Conservation (phyloP, 192 early-diverging fungal species). For the Irineochytrium annulatum region DNA sequence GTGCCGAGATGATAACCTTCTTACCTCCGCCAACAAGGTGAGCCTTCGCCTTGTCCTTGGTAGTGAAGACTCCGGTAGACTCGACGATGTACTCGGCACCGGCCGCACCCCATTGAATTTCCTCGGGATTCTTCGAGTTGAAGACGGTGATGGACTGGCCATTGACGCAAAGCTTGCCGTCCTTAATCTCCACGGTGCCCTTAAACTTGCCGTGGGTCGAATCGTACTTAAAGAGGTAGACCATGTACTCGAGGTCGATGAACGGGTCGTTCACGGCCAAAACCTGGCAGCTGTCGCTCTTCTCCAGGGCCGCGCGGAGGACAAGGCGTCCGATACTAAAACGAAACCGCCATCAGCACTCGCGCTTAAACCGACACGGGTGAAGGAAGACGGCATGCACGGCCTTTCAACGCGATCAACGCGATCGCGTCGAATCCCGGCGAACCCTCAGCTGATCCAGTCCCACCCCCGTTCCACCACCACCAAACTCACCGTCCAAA, state of each 20-base stretch:
- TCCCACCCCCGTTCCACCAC: too few relatives aligned
- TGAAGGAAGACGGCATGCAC: not conserved
- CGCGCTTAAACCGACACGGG: not conserved
- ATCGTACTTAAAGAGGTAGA: conserved; percentile 97
- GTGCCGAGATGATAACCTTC: conserved; percentile 98
- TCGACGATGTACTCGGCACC: conserved; percentile 94
- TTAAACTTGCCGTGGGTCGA: conserved; percentile 96
- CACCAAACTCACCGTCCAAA: conserved; percentile 78
- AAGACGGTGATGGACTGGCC: conserved; percentile 73
- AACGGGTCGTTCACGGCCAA: conserved; percentile 97
- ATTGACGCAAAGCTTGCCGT: conserved; percentile 88
- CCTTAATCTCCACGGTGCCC: conserved; percentile 72
- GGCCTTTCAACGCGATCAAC: not conserved
- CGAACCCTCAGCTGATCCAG: too few relatives aligned
- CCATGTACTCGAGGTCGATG: conserved; percentile 89
- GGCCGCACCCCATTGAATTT: conserved; percentile 82
- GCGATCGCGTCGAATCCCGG: not conserved
- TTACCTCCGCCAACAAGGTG: conserved; percentile 94
- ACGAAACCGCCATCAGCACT: too few relatives aligned
- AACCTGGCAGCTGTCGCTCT: conserved; percentile 58
- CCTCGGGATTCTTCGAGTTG: conserved; percentile 71
- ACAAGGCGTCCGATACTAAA: conserved; percentile 95
- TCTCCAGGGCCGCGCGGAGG: conserved; percentile 75
- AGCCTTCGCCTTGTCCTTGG: conserved; percentile 73
- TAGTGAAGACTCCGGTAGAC: conserved; percentile 98